A percentile compares a stretch with the other conserved stretches of the same genome.
phyloP scores from a whole-genome alignment of 1,284 basidiomycete species.

The Amylostereum chailletii region DNA sequence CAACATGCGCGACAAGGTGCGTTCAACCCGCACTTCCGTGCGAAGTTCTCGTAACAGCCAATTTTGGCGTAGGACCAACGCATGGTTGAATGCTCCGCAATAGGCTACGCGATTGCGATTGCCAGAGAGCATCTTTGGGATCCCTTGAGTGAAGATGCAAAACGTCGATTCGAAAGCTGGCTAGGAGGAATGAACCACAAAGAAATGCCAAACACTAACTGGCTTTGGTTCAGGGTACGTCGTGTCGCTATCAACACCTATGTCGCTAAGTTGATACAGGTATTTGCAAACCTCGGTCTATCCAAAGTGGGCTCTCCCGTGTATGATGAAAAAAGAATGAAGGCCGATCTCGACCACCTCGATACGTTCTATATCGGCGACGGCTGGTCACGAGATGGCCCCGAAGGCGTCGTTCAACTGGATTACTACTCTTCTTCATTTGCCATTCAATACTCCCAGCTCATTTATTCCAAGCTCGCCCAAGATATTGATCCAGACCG shows the following conservation, averaged over 20 bases:
- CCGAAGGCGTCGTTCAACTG: constrained; percentile 68
- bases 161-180: constrained; percentile 56
- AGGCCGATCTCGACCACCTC: constrained; percentile 66
- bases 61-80: constrained; percentile 42
- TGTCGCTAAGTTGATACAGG: constrained; percentile 24
- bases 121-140: constrained; percentile 62
- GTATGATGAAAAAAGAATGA: constrained; percentile 55
- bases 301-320: constrained; percentile 50
- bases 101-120: constrained; percentile 64
- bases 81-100: constrained; percentile 77
- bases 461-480: constrained; percentile 64
- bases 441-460: constrained; percentile 70
- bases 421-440: constrained; percentile 78
- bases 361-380: constrained; percentile 74
- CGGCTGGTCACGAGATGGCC: constrained; percentile 73
- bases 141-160: constrained; percentile 42
- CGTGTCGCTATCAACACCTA: neutral
- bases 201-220: constrained; percentile 68
- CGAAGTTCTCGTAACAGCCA: no score
- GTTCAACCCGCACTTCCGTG: no score
- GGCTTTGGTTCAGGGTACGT: constrained; percentile 72
- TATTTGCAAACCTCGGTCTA: constrained; percentile 71
- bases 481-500: constrained; percentile 55
- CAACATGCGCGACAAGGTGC: constrained; percentile 49
- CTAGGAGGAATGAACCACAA: constrained; percentile 72